Base-by-base conservation (phyloP, 352 stramenopile species). In the Phytopythium helicoides region DNA sequence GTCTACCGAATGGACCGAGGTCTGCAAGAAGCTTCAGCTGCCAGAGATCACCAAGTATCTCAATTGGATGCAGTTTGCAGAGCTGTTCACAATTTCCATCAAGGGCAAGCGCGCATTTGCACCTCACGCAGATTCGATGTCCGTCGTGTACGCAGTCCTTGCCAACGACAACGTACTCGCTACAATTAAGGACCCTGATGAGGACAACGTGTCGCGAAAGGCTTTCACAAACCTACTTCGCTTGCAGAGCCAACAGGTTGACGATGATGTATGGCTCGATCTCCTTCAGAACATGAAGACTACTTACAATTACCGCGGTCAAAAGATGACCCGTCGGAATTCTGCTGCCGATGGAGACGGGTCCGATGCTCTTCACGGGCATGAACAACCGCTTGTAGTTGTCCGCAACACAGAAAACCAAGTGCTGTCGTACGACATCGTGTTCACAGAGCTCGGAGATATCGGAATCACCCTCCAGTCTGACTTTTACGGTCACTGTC, bases 341-440 rank as follows among this genome's bases (percentile, higher is more conserved):
- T 74, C 63, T 21, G 40, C 66, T 7, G 19, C 44, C 11, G 49
- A 60, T 1, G 26, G 10, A 8, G 40, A 56, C 14, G 23, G 5
- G 14, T 49, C 54, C 3, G 33, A 52, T 1, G 33, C 56, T 18
- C 47, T 54, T 11, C 61, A 66, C 26, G 57, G 51, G 2, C 44
- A 59, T n/a, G 61, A 71, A 22, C 41, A 68, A 23, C 72, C 71
- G 15, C 56, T 74, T 9, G 66, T 83, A 2, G 62, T 81, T n/a
- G 66, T 86, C 0, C 67, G 73, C 5, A 82, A 86, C 51, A 81
- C 72, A 19, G 46, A 60, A n/a, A 83, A 86, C 48, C 73, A 86
- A 66, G 68, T 83, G n/a, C 40, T 86, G 6, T 81, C 71, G 34
- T 83, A 83, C 52, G 72, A 86, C 42, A 78, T 86, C 34, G 68